Percentiles rank a stretch among this genome's conserved stretches.
phyloP scores from a whole-genome alignment of 2,329 filamentous ascomycete genomes.

The Juglanconis sp. region DNA sequence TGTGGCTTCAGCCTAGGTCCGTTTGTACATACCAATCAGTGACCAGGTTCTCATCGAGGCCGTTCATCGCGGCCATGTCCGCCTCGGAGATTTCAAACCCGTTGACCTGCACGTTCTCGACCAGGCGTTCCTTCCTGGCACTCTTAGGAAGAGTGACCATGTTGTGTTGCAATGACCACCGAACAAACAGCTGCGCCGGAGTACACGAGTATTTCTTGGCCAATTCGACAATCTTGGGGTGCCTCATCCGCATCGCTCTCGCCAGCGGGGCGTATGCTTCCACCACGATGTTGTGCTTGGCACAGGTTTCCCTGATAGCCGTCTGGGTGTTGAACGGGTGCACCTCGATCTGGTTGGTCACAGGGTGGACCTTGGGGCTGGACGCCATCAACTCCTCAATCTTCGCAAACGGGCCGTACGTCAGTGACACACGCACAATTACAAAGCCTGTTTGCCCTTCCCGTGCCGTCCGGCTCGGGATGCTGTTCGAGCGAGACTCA shows the following conservation, averaged over 20 bases:
- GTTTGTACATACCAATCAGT: slow-evolving; percentile 54
- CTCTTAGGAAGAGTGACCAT: slow-evolving; percentile 75
- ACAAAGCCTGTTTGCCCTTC: neutral
- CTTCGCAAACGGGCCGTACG: slow-evolving; percentile 29
- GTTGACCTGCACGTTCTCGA: slow-evolving; percentile 61
- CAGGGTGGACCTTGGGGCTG: slow-evolving; percentile 59
- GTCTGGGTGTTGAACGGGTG: slow-evolving; percentile 78
- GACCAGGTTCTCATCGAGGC: slow-evolving; percentile 68
- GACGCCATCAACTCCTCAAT: slow-evolving; percentile 66
- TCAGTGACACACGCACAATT: neutral
- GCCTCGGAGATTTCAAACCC: slow-evolving; percentile 57
- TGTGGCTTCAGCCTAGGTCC: neutral
- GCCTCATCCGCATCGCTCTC: slow-evolving; percentile 65
- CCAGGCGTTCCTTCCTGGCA: slow-evolving; percentile 56
- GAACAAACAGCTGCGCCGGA: slow-evolving; percentile 69
- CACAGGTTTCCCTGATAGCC: slow-evolving; percentile 64
- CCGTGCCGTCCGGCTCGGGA: neutral
- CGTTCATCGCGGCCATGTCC: slow-evolving; percentile 63
- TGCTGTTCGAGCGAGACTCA: slow-evolving; percentile 34
- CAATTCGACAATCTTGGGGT: slow-evolving; percentile 60
- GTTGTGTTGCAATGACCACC: slow-evolving; percentile 73
- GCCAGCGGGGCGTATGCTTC: slow-evolving; percentile 80
- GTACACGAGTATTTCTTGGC: slow-evolving; percentile 67
- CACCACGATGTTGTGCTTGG: slow-evolving; percentile 63
- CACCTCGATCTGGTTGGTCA: slow-evolving; percentile 78